These are phyloP conservation scores for Fusarium nematophilum DNA, from an alignment of 2,329 filamentous ascomycete genomes.

Conservation along the genomic window DNA sequence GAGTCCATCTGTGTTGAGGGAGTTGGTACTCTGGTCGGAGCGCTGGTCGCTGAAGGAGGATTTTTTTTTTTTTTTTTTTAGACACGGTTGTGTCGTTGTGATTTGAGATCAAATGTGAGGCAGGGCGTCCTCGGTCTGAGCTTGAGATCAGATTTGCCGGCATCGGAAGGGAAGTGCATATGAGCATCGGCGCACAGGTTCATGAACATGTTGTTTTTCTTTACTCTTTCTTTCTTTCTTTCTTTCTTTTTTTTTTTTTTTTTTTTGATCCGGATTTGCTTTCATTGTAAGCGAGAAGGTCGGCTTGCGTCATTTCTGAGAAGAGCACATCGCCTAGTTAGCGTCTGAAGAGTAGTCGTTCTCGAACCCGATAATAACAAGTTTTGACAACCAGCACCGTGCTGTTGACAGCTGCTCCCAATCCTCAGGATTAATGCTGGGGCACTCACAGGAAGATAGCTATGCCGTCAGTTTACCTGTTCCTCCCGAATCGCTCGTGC, in stretches of 20 bases:
- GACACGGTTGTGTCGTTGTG: too few species aligned
- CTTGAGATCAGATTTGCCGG: too few species aligned
- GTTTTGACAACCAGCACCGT: neutral
- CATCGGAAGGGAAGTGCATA: neutral
- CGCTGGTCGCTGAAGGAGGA: too few species aligned
- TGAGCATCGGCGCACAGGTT: neutral
- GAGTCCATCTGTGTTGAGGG: too few species aligned
- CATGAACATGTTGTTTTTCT: neutral
- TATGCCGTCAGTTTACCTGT: conserved; percentile 48
- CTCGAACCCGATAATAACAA: neutral
- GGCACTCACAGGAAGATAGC: neutral
- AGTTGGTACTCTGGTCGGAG: too few species aligned
- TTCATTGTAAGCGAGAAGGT: neutral
- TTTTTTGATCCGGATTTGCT: neutral
- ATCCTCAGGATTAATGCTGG: neutral
- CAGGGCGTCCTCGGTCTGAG: too few species aligned
- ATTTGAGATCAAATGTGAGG: too few species aligned
- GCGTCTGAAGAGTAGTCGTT: neutral
- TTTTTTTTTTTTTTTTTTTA: too few species aligned
- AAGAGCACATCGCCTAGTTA: neutral
- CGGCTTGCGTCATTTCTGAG: neutral
- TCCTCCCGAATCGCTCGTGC: conserved; percentile 69
- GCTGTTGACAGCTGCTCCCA: neutral
- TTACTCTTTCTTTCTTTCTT: too few species aligned
- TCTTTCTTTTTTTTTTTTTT: too few species aligned